Conservation (phyloP, 331 rosid species). For the Prunus yedoensis region DNA sequence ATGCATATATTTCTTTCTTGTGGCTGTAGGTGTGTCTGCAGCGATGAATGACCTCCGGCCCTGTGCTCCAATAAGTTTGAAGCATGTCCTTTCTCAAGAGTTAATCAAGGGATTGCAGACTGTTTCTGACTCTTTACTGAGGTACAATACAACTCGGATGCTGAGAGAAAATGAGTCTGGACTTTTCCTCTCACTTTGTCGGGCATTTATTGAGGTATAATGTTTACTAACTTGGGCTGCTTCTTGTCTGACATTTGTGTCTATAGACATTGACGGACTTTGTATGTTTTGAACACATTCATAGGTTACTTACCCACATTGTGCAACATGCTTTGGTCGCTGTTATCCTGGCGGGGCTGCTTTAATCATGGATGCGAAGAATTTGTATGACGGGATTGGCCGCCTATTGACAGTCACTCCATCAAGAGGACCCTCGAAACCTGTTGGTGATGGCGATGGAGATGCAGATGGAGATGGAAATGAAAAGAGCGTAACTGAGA, state of each 20-base stretch:
- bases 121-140: constrained; percentile 77
- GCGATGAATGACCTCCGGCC: constrained; percentile 97
- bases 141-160: constrained; percentile 79
- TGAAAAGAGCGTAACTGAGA: constrained; percentile 46
- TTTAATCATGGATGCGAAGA: constrained; percentile 71
- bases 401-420: constrained; percentile 66
- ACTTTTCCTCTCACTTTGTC: constrained; percentile 92
- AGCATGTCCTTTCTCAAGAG: constrained; percentile 78
- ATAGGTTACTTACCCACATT: constrained; percentile 85
- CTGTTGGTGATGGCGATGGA: constrained; percentile 49
- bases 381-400: constrained; percentile 63
- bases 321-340: constrained; percentile 91
- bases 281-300: neutral
- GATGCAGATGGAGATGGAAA: constrained; percentile 37
- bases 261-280: constrained; percentile 3
- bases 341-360: constrained; percentile 85
- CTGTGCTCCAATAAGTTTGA: constrained; percentile 91
- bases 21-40: constrained; percentile 87
- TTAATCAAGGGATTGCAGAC: constrained; percentile 73
- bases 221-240: constrained; percentile 13
- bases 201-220: constrained; percentile 82
- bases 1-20: constrained; percentile 26
- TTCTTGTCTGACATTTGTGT: constrained; percentile 9
- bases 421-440: constrained; percentile 64
- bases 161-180: constrained; percentile 85